Evolutionary conservation across 306 rosid genomes (phyloP).

Genomic region (Chamaecrista fasciculata): DNA sequence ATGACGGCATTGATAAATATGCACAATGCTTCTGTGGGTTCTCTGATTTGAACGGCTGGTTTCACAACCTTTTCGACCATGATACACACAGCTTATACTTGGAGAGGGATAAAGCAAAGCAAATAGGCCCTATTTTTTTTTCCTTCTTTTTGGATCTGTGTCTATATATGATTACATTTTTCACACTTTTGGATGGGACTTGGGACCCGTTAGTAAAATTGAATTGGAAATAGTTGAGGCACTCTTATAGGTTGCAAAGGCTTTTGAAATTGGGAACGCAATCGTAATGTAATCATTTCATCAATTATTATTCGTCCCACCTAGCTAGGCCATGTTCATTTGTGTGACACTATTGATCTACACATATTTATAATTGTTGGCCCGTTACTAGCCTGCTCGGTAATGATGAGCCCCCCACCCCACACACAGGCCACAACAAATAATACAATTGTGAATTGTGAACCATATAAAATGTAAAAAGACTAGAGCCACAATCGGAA

Average conservation of each 20-base stretch:
- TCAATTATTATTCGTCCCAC: conserved; percentile 19
- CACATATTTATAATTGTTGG: neutral
- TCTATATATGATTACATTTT: neutral
- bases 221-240: neutral
- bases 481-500: neutral
- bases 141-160: too few species aligned
- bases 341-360: neutral
- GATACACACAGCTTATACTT: neutral
- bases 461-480: neutral
- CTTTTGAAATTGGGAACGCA: neutral
- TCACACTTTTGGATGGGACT: neutral
- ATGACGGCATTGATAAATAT: too few species aligned
- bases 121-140: neutral
- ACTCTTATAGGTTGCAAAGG: neutral
- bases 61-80: neutral
- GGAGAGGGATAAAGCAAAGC: neutral
- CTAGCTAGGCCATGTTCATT: neutral
- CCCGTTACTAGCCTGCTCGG: neutral
- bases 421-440: too few species aligned
- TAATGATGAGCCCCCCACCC: conserved; percentile 11
- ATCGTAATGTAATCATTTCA: conserved; percentile 23
- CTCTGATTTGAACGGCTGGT: too few species aligned
- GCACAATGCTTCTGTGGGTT: too few species aligned
- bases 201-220: too few species aligned
- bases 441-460: neutral